Base-by-base conservation (phyloP, 176 grass and related monocot species). In the Avena eriantha region DNA sequence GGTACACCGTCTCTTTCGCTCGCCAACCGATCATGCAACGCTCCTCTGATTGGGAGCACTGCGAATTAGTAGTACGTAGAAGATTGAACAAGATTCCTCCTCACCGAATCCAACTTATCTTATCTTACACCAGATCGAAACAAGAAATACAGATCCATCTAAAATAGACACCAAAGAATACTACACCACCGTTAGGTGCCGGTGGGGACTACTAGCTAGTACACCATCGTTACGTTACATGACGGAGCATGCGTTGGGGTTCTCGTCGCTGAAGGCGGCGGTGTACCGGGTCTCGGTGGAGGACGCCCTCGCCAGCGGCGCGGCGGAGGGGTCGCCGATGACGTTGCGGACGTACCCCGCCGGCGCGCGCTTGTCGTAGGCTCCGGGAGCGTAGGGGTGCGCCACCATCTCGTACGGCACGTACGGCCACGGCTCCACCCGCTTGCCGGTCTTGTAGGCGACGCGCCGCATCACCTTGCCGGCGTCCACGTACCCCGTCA, bases 361-460 rank as follows among this genome's bases (percentile, higher is more conserved):
- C 2, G 95, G 95, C 0, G 95, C 95, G 67, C 77, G 90, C 86
- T 92, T 91, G 84, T 97, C 95, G 86, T 97, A 97, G n/a, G 90
- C 92, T 0, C 95, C 95, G 0, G 90, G 90, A 0, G 95, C 95
- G 79, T 97, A 97, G 0, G 95, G 95, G 72, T 97, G 95, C 34
- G 92, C 80, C 79, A 97, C 95, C 21, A 33, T 31, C 6, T 97
- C 95, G 84, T 97, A 97, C 0, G 92, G 92, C 34, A 97, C 92
- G 81, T 97, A 97, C 1, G 95, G 95, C 95, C 95, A 97, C 19
- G 84, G 92, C 83, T 94, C 95, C 57, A 88, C 95, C 53, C 77
- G 85, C 92, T 97, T 97, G 17, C 95, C 95, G 0, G 95, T 92
- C 90, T 90, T 92, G 84, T 86, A 84, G 10, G 92, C 80, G 3